Percentiles rank a stretch among this genome's conserved stretches.
phyloP scores from a whole-genome alignment of 306 rosid genomes.

The Dalbergia oliveri region DNA sequence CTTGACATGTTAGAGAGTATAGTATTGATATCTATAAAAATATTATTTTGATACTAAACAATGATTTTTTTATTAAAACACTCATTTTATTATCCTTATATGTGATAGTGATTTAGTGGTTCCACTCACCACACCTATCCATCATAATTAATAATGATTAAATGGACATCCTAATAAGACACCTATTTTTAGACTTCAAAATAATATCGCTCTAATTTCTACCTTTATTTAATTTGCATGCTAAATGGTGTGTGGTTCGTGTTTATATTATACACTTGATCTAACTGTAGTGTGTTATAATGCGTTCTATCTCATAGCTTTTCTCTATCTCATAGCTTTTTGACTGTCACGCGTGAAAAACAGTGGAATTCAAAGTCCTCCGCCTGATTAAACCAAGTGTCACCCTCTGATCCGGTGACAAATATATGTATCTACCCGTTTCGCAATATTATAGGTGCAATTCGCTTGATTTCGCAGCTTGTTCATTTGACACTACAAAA shows the following conservation, averaged over 20 bases:
- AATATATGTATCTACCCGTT: conserved; percentile 55
- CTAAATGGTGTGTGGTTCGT: conserved; percentile 46
- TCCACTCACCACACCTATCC: too few species aligned
- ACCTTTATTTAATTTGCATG: neutral
- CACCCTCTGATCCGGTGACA: conserved; percentile 53
- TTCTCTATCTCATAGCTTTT: conserved; percentile 76
- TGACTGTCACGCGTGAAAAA: conserved; percentile 69
- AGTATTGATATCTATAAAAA: neutral
- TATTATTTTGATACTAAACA: too few species aligned
- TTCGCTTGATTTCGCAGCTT: conserved; percentile 14
- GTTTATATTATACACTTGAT: conserved; percentile 22
- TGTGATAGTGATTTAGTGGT: too few species aligned
- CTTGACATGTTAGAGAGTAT: neutral
- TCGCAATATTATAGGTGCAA: conserved; percentile 5
- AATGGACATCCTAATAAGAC: too few species aligned
- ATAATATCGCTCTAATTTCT: too few species aligned
- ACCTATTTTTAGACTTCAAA: too few species aligned
- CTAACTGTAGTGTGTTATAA: conserved; percentile 42
- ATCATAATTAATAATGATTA: too few species aligned
- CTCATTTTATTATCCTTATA: too few species aligned
- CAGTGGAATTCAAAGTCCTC: conserved; percentile 49
- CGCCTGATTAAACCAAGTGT: conserved; percentile 53
- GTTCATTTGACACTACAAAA: conserved; percentile 28
- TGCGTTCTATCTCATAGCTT: conserved; percentile 79
- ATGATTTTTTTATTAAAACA: too few species aligned